phyloP scores from a whole-genome alignment of 2,329 filamentous ascomycete genomes.

The Penicillium fuscoglaucum region DNA sequence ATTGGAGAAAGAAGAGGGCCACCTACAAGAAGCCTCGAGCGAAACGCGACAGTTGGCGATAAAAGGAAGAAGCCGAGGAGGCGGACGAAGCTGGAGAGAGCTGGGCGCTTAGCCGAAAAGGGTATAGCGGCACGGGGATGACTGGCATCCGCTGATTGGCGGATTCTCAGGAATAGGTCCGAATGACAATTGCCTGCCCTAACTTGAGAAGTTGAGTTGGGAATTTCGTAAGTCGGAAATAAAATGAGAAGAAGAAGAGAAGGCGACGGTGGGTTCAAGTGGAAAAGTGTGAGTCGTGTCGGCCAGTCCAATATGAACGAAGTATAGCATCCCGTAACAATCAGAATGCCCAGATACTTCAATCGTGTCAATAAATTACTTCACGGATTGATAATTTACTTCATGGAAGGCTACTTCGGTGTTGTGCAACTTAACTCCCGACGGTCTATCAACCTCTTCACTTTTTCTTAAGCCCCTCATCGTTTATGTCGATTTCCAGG shows the following conservation, averaged over 20 bases:
- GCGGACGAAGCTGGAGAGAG: slow-evolving; percentile 12
- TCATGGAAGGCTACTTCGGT: neutral
- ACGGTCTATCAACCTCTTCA: no score
- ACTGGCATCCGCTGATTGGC: slow-evolving; percentile 1
- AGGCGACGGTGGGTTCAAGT: neutral
- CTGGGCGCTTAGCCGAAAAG: slow-evolving; percentile 3
- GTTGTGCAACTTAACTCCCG: neutral
- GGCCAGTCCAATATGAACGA: neutral
- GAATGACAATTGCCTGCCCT: neutral
- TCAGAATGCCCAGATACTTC: neutral
- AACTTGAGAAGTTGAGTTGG: neutral
- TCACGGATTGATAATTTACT: neutral
- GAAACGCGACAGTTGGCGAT: slow-evolving; percentile 18
- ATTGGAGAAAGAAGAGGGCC: slow-evolving; percentile 35
- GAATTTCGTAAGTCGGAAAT: neutral
- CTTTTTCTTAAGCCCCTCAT: neutral
- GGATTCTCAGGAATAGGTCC: neutral
- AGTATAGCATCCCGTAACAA: neutral
- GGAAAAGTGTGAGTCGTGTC: no score
- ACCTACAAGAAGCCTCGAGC: slow-evolving; percentile 47
- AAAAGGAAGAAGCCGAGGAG: slow-evolving; percentile 10
- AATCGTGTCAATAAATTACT: neutral
- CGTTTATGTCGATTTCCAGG: neutral
- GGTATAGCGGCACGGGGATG: slow-evolving; percentile 6
- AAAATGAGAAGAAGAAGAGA: neutral